These are phyloP conservation scores for Leccinum barrowsii DNA, from an alignment of 768 basidiomycete species.

Conservation along the genomic window DNA sequence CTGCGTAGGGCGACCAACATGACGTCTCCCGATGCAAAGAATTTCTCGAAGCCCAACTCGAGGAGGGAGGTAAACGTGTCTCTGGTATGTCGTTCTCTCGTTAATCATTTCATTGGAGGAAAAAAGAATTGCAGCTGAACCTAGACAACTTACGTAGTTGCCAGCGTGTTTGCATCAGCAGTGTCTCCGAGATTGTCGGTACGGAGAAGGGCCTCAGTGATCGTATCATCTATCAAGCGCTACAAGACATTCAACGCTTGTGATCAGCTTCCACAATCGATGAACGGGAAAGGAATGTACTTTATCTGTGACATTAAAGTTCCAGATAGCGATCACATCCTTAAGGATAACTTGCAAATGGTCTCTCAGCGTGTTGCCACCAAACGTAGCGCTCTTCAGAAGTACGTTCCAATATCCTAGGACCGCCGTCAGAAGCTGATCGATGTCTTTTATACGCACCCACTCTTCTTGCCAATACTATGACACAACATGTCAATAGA, in stretches of 20 bases:
- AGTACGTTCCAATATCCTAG: neutral
- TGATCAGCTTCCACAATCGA: neutral
- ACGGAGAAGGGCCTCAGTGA: neutral
- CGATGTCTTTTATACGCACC: neutral
- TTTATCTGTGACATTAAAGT: neutral
- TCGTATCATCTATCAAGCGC: neutral
- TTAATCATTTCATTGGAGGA: neutral
- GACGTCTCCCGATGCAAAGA: neutral
- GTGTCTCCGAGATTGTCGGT: neutral
- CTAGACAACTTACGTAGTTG: neutral
- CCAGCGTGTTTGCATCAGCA: neutral
- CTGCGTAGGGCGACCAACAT: too few relatives aligned
- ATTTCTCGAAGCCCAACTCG: neutral
- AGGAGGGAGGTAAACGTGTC: neutral
- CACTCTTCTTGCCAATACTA: neutral
- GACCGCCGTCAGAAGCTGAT: neutral
- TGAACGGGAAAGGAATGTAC: neutral
- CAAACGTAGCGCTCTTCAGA: neutral
- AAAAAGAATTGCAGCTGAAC: neutral
- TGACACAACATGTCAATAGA: neutral
- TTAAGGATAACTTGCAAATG: neutral
- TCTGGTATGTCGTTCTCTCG: neutral
- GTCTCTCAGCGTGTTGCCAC: neutral
- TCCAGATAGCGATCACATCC: neutral
- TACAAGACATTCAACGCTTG: neutral